Conservation (phyloP, 2,329 filamentous ascomycete species). For the Hypomyces perniciosus region DNA sequence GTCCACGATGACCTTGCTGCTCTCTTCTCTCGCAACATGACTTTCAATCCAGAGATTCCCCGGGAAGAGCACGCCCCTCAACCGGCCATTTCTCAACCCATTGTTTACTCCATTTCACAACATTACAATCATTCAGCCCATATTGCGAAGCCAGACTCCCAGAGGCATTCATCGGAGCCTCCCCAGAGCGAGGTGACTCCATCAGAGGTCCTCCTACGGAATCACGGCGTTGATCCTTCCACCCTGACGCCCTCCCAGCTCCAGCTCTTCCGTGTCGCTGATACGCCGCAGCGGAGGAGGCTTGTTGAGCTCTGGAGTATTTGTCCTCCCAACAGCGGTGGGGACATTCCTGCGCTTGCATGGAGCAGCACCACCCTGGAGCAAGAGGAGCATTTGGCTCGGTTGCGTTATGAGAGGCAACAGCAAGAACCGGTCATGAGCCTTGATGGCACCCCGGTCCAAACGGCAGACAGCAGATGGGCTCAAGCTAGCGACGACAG, state of each 20-base stretch:
- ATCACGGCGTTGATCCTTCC: constrained; percentile 63
- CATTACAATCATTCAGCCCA: constrained; percentile 83
- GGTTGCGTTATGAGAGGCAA: constrained; percentile 51
- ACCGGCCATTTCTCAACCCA: constrained; percentile 32
- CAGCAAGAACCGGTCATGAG: constrained; percentile 42
- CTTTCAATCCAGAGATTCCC: constrained; percentile 44
- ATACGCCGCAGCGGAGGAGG: constrained; percentile 63
- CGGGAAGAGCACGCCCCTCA: constrained; percentile 26
- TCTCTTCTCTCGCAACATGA: constrained; percentile 73
- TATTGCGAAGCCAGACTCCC: constrained; percentile 32
- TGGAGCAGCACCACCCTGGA: constrained; percentile 49
- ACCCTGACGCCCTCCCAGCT: constrained; percentile 69
- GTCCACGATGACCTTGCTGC: constrained; percentile 76
- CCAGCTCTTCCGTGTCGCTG: constrained; percentile 71
- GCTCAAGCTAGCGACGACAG: constrained; percentile 39
- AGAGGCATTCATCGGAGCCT: constrained; percentile 46
- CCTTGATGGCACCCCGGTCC: constrained; percentile 48
- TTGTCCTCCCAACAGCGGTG: constrained; percentile 58
- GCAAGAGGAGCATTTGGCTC: constrained; percentile 54
- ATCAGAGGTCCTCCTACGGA: constrained; percentile 53
- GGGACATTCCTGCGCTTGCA: constrained; percentile 47
- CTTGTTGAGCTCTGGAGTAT: constrained; percentile 83
- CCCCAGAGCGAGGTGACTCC: constrained; percentile 42
- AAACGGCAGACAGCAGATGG: constrained; percentile 51
- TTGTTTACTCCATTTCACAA: constrained; percentile 69